phyloP scores from a whole-genome alignment of 441 rosid species.

The Gossypium davidsonii region DNA sequence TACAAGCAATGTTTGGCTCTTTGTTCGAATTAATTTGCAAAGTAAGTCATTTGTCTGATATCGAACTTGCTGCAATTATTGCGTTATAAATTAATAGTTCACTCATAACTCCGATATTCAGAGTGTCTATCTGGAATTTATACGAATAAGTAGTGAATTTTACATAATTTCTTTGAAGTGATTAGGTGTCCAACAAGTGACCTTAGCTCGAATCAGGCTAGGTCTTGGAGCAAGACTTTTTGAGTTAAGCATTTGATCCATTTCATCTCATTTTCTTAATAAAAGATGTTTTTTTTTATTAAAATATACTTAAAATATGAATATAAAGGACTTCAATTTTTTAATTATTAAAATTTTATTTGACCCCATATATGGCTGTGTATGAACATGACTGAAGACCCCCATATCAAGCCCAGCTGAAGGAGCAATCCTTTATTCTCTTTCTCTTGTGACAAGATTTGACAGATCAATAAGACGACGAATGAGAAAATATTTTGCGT shows the following conservation, averaged over 20 bases:
- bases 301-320: too few species aligned
- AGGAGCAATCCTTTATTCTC: too few species aligned
- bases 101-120: background rate
- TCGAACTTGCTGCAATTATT: background rate
- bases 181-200: background rate
- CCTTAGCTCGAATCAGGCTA: background rate
- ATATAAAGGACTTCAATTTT: too few species aligned
- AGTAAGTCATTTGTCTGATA: background rate
- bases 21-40: too few species aligned
- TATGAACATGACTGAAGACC: background rate
- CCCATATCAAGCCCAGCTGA: background rate
- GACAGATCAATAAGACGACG: background rate
- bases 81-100: background rate
- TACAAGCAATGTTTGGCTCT: too few species aligned
- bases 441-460: background rate
- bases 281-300: too few species aligned
- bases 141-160: background rate
- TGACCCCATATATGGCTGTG: too few species aligned
- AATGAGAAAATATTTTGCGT: background rate
- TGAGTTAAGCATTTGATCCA: background rate
- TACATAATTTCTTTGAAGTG: background rate
- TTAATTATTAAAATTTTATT: too few species aligned
- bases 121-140: background rate
- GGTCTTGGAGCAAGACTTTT: background rate
- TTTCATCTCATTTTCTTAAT: background rate